These are phyloP conservation scores for Fusarium virguliforme DNA, from an alignment of 2,329 filamentous ascomycete genomes.

Conservation along the genomic window DNA sequence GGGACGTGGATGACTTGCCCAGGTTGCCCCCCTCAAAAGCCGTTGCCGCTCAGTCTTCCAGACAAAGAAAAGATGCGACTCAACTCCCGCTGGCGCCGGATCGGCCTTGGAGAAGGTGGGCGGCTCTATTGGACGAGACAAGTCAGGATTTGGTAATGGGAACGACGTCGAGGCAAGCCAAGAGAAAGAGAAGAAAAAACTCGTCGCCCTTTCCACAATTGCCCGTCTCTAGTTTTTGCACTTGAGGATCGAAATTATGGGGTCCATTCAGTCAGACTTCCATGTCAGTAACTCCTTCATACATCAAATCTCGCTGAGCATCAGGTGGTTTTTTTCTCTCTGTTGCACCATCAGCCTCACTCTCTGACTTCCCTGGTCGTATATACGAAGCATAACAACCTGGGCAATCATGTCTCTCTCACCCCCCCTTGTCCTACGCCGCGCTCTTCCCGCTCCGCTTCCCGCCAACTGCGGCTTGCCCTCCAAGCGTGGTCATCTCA, in stretches of 20 bases:
- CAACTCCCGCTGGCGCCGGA: constrained; percentile 41
- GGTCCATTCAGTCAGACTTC: background rate
- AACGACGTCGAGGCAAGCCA: constrained; percentile 52
- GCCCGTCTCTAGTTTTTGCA: constrained; percentile 36
- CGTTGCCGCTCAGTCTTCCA: constrained; percentile 35
- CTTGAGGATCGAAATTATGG: constrained; percentile 1
- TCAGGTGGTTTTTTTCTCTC: constrained; percentile 31
- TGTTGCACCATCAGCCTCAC: constrained; percentile 22
- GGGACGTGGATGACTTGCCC: constrained; percentile 13
- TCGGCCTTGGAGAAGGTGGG: constrained; percentile 42
- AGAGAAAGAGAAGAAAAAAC: constrained; percentile 41
- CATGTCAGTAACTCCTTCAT: background rate
- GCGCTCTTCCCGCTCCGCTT: constrained; percentile 29
- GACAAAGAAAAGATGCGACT: constrained; percentile 37
- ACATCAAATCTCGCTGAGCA: constrained; percentile 24
- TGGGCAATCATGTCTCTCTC: background rate
- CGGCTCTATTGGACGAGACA: constrained; percentile 52
- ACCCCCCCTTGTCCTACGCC: constrained; percentile 7
- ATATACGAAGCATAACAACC: constrained; percentile 18
- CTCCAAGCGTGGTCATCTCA: background rate
- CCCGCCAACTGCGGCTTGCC: constrained; percentile 22
- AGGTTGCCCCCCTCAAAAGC: constrained; percentile 25
- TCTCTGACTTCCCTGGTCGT: constrained; percentile 37
- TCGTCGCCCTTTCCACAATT: constrained; percentile 24
- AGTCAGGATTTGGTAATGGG: constrained; percentile 58